A percentile compares a stretch with the other conserved stretches of the same genome.
phyloP scores from a whole-genome alignment of 768 basidiomycete genomes.

The Rhodotorula graminis region DNA sequence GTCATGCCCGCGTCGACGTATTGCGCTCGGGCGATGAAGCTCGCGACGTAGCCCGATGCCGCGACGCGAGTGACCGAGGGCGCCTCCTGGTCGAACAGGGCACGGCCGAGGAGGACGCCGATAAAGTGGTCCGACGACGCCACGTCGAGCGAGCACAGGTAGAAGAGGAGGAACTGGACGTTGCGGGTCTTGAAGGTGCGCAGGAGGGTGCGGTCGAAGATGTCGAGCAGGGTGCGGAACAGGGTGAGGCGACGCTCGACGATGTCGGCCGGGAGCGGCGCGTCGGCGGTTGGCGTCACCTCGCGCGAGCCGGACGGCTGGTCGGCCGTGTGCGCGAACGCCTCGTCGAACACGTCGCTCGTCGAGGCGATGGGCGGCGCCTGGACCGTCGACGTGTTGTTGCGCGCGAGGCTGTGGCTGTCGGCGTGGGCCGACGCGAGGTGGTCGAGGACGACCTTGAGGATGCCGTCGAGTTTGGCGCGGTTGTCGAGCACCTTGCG shows the following conservation, averaged over 20 bases:
- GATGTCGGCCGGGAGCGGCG: conserved; percentile 33
- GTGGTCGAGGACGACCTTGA: conserved; percentile 78
- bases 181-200: conserved; percentile 96
- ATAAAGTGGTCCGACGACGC: conserved; percentile 89
- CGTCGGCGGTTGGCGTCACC: conserved; percentile 34
- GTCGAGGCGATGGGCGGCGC: background rate
- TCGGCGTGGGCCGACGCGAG: conserved; percentile 54
- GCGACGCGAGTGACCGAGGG: conserved; percentile 80
- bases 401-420: conserved; percentile 5
- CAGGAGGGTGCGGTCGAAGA: conserved; percentile 89
- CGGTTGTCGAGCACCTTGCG: conserved; percentile 56
- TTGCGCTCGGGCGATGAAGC: conserved; percentile 80
- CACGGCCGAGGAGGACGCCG: conserved; percentile 87
- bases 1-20: conserved; percentile 74
- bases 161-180: conserved; percentile 94
- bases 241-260: conserved; percentile 55
- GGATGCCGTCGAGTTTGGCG: conserved; percentile 80
- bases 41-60: conserved; percentile 87
- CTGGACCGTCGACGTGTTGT: conserved; percentile 5
- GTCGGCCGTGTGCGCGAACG: background rate
- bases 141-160: conserved; percentile 82
- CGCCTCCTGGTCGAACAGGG: conserved; percentile 58
- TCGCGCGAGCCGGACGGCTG: conserved; percentile 16
- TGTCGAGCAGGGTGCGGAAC: conserved; percentile 80
- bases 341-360: conserved; percentile 13